Evolutionary conservation across 2,329 filamentous ascomycete genomes (phyloP).

Genomic region (Colletotrichum spaethianum): DNA sequence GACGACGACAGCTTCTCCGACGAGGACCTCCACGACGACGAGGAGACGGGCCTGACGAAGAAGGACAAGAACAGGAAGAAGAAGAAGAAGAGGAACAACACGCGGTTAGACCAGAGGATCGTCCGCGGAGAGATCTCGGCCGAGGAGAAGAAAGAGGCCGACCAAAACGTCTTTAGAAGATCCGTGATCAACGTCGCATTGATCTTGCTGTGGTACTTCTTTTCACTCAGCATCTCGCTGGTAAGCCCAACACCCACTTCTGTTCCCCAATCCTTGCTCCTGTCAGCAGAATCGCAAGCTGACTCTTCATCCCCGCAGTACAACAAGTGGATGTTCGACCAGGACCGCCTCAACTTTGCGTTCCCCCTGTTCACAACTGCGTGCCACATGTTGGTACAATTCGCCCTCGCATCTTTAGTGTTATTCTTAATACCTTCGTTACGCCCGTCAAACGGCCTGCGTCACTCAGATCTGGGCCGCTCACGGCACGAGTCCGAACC

Average conservation of each 20-base stretch:
- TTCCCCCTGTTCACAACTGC: slow-evolving; percentile 97
- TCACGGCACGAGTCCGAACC: slow-evolving; percentile 69
- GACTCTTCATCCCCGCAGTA: slow-evolving; percentile 71
- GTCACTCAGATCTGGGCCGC: slow-evolving; percentile 63
- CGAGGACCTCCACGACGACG: slow-evolving; percentile 85
- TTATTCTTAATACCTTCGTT: slow-evolving; percentile 87
- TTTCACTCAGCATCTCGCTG: slow-evolving; percentile 93
- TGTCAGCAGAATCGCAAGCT: slow-evolving; percentile 36
- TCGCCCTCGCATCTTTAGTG: slow-evolving; percentile 81
- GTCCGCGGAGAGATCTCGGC: slow-evolving; percentile 73
- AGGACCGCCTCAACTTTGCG: slow-evolving; percentile 87
- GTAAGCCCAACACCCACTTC: slow-evolving; percentile 64
- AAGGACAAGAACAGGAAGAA: slow-evolving; percentile 79
- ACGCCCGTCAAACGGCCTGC: slow-evolving; percentile 71
- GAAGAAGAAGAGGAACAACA: slow-evolving; percentile 76
- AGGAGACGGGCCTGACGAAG: slow-evolving; percentile 88
- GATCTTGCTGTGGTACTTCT: slow-evolving; percentile 89
- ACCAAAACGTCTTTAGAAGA: slow-evolving; percentile 78
- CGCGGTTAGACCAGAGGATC: slow-evolving; percentile 78
- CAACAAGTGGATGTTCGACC: slow-evolving; percentile 99
- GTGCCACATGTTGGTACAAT: slow-evolving; percentile 96
- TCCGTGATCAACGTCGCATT: slow-evolving; percentile 83
- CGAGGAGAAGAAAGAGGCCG: slow-evolving; percentile 82
- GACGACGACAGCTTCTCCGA: slow-evolving; percentile 74
- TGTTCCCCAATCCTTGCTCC: slow-evolving; percentile 18